Evolutionary conservation across 2,329 filamentous ascomycete species (phyloP).

Genomic region (Scedosporium apiospermum): DNA sequence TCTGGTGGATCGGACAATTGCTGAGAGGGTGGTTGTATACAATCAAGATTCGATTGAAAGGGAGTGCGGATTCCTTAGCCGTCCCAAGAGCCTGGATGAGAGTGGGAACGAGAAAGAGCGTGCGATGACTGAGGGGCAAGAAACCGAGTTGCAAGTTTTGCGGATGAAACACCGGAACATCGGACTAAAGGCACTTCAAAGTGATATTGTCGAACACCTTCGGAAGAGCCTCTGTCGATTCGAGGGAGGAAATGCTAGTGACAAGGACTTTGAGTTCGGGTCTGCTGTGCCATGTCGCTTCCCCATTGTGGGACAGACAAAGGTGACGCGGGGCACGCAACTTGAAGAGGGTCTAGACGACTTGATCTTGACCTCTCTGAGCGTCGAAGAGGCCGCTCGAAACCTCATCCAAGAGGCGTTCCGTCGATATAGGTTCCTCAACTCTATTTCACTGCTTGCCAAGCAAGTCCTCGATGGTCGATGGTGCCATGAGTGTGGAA

Average conservation of each 20-base stretch:
- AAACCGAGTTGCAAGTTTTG: not conserved
- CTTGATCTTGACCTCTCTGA: slow-evolving; percentile 13
- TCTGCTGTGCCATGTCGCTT: slow-evolving; percentile 9
- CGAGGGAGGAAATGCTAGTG: slow-evolving; percentile 1
- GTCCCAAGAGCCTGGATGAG: not conserved
- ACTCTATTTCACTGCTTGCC: not conserved
- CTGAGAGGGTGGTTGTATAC: too few species aligned
- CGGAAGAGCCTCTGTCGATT: not conserved
- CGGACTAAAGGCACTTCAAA: slow-evolving; percentile 7
- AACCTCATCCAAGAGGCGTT: not conserved
- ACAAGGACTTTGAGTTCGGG: slow-evolving; percentile 14
- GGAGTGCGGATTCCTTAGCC: too few species aligned
- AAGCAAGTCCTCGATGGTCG: not conserved
- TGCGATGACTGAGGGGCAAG: not conserved
- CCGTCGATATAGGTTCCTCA: slow-evolving; percentile 2
- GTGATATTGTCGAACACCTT: not conserved
- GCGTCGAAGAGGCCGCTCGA: slow-evolving; percentile 1
- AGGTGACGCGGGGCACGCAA: slow-evolving; percentile 9
- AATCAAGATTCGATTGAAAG: too few species aligned
- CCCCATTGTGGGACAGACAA: slow-evolving; percentile 8
- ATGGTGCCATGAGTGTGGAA: not conserved
- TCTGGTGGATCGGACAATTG: too few species aligned
- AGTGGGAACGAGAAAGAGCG: not conserved
- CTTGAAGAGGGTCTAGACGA: slow-evolving; percentile 13
- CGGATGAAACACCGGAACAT: slow-evolving; percentile 4